phyloP scores from a whole-genome alignment of 192 early-diverging fungal species.

The Mortierella hygrophila region DNA sequence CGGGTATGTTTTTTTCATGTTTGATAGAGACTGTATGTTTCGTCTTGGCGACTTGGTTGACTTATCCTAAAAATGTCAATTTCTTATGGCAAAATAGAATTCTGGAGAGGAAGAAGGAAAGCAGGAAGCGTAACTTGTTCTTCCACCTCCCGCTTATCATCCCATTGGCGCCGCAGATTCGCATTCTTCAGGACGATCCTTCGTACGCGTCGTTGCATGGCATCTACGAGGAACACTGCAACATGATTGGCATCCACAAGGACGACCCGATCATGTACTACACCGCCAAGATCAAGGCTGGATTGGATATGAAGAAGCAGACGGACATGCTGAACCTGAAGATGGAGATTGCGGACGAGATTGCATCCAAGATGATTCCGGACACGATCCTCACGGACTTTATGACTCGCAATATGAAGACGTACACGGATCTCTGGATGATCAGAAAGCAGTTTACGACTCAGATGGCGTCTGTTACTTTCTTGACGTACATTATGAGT shows the following conservation, averaged over 20 bases:
- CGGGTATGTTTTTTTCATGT: slow-evolving; percentile 52
- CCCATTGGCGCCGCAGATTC: slow-evolving; percentile 91
- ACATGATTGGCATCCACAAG: slow-evolving; percentile 77
- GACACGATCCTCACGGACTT: slow-evolving; percentile 86
- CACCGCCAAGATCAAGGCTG: slow-evolving; percentile 78
- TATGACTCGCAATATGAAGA: slow-evolving; percentile 77
- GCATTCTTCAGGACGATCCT: slow-evolving; percentile 94
- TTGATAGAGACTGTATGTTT: background rate
- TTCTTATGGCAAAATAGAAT: slow-evolving; percentile 58
- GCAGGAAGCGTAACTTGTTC: slow-evolving; percentile 79
- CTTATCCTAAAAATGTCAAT: background rate
- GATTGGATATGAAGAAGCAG: slow-evolving; percentile 67
- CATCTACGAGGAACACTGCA: slow-evolving; percentile 93
- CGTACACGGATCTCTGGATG: slow-evolving; percentile 93
- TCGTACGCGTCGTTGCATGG: slow-evolving; percentile 92
- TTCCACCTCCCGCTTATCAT: slow-evolving; percentile 94
- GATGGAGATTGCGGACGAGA: slow-evolving; percentile 90
- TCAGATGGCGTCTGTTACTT: slow-evolving; percentile 90
- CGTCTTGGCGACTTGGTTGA: background rate
- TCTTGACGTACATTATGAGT: slow-evolving; percentile 93
- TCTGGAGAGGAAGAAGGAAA: slow-evolving; percentile 86
- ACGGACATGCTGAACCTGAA: slow-evolving; percentile 81
- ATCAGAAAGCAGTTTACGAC: slow-evolving; percentile 94
- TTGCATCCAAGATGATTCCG: slow-evolving; percentile 87
- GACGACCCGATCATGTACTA: slow-evolving; percentile 91